Percentiles rank a stretch among this genome's conserved stretches.
Evolutionary conservation across 1,139 yeast genomes (phyloP).

Genomic region (Taphrina communis): DNA sequence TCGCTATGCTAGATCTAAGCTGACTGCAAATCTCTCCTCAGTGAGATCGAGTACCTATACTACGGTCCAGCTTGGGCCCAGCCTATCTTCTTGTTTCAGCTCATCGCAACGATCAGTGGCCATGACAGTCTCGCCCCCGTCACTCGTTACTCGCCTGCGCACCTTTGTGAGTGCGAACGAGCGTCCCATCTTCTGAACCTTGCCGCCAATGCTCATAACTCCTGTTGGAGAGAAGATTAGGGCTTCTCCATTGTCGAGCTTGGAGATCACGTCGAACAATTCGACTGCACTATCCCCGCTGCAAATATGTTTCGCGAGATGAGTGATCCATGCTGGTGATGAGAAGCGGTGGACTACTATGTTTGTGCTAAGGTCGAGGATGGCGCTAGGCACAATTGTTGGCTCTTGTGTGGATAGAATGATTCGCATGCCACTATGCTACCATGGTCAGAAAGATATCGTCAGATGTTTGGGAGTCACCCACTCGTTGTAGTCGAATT

Average conservation of each 20-base stretch:
- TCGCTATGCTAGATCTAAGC: too few species aligned
- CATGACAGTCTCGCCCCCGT: conserved; percentile 1
- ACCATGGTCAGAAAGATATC: neutral
- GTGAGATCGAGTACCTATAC: too few species aligned
- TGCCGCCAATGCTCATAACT: neutral
- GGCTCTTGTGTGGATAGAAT: conserved; percentile 5
- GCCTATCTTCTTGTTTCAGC: neutral
- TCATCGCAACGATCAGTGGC: neutral
- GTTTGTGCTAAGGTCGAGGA: conserved; percentile 9
- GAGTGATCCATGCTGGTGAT: conserved; percentile 5
- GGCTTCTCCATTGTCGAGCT: conserved; percentile 5
- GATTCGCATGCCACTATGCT: conserved; percentile 12
- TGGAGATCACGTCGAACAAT: neutral
- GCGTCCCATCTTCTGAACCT: conserved; percentile 1
- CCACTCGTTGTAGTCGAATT: conserved; percentile 2
- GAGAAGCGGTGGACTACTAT: conserved; percentile 1
- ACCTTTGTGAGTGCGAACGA: conserved; percentile 1
- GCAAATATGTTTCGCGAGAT: neutral
- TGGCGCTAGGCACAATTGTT: conserved; percentile 6
- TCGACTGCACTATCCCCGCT: neutral
- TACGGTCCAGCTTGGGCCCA: too few species aligned
- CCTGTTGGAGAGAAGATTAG: conserved; percentile 3
- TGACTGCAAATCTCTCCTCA: too few species aligned
- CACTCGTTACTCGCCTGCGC: conserved; percentile 6
- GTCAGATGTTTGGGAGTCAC: neutral